phyloP scores from a whole-genome alignment of 768 basidiomycete species.

The Candolleomyces efflorescens region DNA sequence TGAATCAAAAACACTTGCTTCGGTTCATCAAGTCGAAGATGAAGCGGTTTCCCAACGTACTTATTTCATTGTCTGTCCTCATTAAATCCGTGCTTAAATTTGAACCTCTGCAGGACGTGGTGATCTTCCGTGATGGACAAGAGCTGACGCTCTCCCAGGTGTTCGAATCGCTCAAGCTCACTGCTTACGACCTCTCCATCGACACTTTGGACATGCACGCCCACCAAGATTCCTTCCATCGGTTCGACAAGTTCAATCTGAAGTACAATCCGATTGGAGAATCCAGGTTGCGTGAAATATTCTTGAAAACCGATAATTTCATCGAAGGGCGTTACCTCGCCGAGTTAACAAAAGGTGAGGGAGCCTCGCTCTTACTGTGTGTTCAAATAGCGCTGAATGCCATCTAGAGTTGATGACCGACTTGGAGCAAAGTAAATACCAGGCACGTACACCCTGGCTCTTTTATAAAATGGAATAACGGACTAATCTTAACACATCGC shows the following conservation, averaged over 20 bases:
- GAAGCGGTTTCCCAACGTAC: slow-evolving; percentile 79
- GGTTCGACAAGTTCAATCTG: slow-evolving; percentile 97
- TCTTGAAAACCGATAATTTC: slow-evolving; percentile 96
- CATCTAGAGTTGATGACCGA: slow-evolving; percentile 90
- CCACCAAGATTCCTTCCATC: slow-evolving; percentile 96
- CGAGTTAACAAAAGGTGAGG: slow-evolving; percentile 82
- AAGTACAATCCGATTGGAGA: slow-evolving; percentile 98
- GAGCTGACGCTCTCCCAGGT: slow-evolving; percentile 88
- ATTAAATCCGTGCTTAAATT: no score
- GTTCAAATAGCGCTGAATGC: background rate
- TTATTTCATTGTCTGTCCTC: no score
- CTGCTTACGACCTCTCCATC: slow-evolving; percentile 96
- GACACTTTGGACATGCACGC: slow-evolving; percentile 99
- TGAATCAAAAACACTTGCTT: slow-evolving; percentile 98
- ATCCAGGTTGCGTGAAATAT: slow-evolving; percentile 91
- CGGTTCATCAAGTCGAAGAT: slow-evolving; percentile 99
- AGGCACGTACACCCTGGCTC: slow-evolving; percentile 42
- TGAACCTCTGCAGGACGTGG: slow-evolving; percentile 80
- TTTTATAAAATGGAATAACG: slow-evolving; percentile 46
- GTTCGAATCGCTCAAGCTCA: slow-evolving; percentile 92
- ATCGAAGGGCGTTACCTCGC: slow-evolving; percentile 92
- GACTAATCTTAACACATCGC: background rate
- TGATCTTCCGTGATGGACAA: slow-evolving; percentile 91
- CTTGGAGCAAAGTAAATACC: slow-evolving; percentile 97
- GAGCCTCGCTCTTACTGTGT: background rate